A percentile compares a stretch with the other conserved stretches of the same genome.
Evolutionary conservation across 345 rosid genomes (phyloP).

Genomic region (Nephelium lappaceum): DNA sequence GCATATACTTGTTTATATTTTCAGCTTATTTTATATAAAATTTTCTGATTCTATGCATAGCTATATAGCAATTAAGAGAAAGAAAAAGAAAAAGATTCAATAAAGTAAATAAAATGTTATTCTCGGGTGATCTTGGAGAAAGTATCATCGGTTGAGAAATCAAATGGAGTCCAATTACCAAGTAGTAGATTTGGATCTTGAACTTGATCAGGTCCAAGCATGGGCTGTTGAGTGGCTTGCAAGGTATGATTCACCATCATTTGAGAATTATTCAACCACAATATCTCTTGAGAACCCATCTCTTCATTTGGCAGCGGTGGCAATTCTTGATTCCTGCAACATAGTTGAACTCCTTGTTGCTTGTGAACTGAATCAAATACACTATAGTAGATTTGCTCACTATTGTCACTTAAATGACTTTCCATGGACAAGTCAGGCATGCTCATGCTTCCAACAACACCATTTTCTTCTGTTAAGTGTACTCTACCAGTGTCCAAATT

Average conservation of each 20-base stretch:
- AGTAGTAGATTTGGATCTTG: slow-evolving; percentile 39
- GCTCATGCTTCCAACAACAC: slow-evolving; percentile 13
- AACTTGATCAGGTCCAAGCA: slow-evolving; percentile 33
- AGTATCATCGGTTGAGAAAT: slow-evolving; percentile 39
- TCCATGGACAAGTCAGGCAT: slow-evolving; percentile 12
- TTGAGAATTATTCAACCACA: slow-evolving; percentile 35
- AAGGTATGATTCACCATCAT: slow-evolving; percentile 24
- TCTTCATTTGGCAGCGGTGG: slow-evolving; percentile 54
- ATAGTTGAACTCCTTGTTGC: slow-evolving; percentile 10
- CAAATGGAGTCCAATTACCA: slow-evolving; percentile 46
- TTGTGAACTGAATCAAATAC: slow-evolving; percentile 24
- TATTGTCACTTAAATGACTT: slow-evolving; percentile 22
- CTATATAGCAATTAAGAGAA: not conserved
- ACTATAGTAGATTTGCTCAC: slow-evolving; percentile 26
- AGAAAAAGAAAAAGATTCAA: not conserved
- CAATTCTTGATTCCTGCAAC: slow-evolving; percentile 25
- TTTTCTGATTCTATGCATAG: slow-evolving; percentile 18
- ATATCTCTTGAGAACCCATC: slow-evolving; percentile 25
- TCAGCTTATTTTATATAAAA: not conserved
- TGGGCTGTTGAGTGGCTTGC: slow-evolving; percentile 25
- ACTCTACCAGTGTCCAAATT: slow-evolving; percentile 3
- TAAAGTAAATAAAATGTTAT: not conserved
- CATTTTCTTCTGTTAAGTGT: slow-evolving; percentile 19
- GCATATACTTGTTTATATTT: not conserved
- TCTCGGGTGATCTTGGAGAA: slow-evolving; percentile 34